phyloP scores from a whole-genome alignment of 495 filamentous ascomycete species.

The Penicillium chermesinum region DNA sequence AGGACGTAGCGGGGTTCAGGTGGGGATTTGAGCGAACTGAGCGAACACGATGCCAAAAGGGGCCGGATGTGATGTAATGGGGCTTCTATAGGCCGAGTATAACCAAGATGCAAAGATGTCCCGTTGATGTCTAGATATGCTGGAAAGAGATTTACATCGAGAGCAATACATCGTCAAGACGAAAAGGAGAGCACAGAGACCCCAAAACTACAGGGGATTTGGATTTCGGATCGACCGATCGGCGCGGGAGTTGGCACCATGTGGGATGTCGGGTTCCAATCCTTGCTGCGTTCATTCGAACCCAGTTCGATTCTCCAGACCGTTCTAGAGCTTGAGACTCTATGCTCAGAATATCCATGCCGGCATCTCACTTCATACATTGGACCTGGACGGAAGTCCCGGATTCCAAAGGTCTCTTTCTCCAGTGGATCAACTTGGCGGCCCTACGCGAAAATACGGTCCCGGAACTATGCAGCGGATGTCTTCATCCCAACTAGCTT shows the following conservation, averaged over 20 bases:
- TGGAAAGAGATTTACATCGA: too few species aligned
- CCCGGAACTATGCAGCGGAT: too few species aligned
- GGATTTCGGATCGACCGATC: conserved; percentile 18
- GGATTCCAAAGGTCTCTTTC: not conserved
- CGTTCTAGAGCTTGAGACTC: not conserved
- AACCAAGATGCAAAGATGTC: too few species aligned
- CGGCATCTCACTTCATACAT: too few species aligned
- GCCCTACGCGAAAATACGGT: not conserved
- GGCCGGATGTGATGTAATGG: conserved; percentile 20
- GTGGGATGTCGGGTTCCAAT: too few species aligned
- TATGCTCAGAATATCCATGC: not conserved
- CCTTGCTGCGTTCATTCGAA: not conserved
- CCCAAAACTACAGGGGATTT: not conserved
- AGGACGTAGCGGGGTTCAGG: conserved; percentile 24
- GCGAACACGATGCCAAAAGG: conserved; percentile 40
- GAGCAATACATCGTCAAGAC: not conserved
- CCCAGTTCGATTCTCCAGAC: not conserved
- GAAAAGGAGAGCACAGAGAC: not conserved
- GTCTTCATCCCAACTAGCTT: not conserved
- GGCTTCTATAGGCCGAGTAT: not conserved
- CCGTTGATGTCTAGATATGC: too few species aligned
- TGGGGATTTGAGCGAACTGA: conserved; percentile 17
- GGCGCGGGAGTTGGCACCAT: conserved; percentile 12
- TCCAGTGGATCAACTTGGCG: not conserved
- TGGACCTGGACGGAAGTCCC: too few species aligned